These are phyloP conservation scores for Glycine latifolia DNA, from an alignment of 306 rosid genomes.

Conservation along the genomic window DNA sequence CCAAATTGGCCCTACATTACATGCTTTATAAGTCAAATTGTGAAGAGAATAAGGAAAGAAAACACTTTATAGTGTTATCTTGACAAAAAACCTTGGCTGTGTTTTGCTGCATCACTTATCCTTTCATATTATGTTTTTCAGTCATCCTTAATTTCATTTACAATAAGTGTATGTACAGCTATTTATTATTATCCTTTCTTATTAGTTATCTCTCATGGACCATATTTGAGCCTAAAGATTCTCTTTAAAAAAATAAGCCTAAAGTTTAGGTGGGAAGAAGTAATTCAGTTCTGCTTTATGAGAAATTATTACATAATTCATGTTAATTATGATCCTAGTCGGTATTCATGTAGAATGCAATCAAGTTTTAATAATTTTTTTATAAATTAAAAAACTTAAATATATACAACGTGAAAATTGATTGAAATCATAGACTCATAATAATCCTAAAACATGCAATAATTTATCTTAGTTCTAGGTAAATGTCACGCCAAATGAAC, in stretches of 20 bases:
- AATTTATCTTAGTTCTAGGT: neutral
- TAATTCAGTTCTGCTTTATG: neutral
- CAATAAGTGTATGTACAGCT: neutral
- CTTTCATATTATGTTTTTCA: neutral
- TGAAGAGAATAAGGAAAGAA: neutral
- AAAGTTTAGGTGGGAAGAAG: neutral
- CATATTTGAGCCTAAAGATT: neutral
- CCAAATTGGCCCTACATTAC: conserved; percentile 62
- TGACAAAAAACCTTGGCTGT: neutral
- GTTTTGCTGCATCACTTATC: neutral
- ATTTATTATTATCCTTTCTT: neutral
- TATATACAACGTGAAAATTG: too few relatives aligned
- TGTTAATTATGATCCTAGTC: too few relatives aligned
- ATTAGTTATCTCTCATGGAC: neutral
- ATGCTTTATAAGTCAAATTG: neutral
- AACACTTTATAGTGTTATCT: neutral
- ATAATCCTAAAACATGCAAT: too few relatives aligned
- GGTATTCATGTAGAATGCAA: too few relatives aligned
- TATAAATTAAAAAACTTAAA: too few relatives aligned
- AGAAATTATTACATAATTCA: neutral
- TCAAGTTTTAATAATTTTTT: too few relatives aligned
- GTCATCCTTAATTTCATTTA: neutral
- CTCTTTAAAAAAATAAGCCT: neutral
- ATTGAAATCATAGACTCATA: too few relatives aligned
- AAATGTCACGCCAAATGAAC: neutral